phyloP scores from a whole-genome alignment of 1,284 basidiomycete species.

The Malassezia nana region DNA sequence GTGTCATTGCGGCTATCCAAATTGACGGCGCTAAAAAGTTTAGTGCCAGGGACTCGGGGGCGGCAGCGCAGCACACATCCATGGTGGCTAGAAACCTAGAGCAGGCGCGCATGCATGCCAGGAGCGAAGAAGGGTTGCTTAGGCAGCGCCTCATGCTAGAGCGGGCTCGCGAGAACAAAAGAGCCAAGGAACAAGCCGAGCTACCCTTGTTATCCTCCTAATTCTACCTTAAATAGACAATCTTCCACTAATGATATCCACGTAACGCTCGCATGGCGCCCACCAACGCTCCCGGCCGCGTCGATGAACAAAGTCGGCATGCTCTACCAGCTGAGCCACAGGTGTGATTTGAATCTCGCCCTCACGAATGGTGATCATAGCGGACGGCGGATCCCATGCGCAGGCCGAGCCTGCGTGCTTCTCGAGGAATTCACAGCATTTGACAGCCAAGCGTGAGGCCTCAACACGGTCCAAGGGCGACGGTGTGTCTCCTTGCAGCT shows the following conservation, averaged over 20 bases:
- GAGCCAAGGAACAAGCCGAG: not conserved
- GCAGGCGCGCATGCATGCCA: conserved; percentile 5
- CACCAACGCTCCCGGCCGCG: conserved; percentile 76
- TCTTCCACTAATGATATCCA: conserved; percentile 56
- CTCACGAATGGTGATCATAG: conserved; percentile 81
- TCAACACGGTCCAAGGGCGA: conserved; percentile 86
- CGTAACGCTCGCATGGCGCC: conserved; percentile 52
- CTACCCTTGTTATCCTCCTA: not conserved
- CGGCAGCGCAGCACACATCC: not conserved
- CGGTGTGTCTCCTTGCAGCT: conserved; percentile 85
- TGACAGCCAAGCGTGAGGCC: conserved; percentile 76
- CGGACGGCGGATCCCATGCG: conserved; percentile 57
- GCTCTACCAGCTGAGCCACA: conserved; percentile 68
- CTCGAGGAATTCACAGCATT: conserved; percentile 91
- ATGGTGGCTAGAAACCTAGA: conserved; percentile 8
- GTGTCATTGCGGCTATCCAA: conserved; percentile 8
- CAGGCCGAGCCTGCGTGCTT: conserved; percentile 41
- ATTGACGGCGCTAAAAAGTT: not conserved
- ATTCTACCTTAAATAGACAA: not conserved
- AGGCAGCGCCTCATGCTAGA: conserved; percentile 13
- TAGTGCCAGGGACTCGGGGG: not conserved
- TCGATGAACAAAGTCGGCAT: conserved; percentile 82
- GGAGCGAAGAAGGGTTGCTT: conserved; percentile 7
- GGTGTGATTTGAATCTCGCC: conserved; percentile 69
- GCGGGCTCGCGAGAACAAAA: conserved; percentile 8